Base-by-base conservation (phyloP, 768 basidiomycete species). In the Pisolithus sp. region DNA sequence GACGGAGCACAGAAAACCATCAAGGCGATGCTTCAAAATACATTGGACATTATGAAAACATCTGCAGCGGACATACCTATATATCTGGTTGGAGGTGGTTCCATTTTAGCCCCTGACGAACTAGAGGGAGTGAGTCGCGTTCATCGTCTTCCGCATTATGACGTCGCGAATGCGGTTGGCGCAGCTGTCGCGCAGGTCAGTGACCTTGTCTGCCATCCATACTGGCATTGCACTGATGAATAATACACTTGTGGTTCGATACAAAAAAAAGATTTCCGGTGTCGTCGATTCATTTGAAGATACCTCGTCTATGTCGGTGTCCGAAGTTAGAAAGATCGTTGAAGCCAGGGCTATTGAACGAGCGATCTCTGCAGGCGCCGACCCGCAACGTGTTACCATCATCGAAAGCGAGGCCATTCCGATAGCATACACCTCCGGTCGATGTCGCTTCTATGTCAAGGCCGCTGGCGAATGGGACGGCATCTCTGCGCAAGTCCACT, bases 31-130 rank as follows among this genome's bases (percentile, higher is more conserved):
- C 49, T 75, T 13, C 74, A 85, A 67, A 68, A 68, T 13, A 73
- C 73, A 2, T 64, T 84, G 8, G 83, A 85, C 58, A 65, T 65
- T 23, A 83, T 86, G 82, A 86, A 86, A 71, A 85, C 82, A 4
- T 76, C 74, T 30, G 74, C 76, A 2, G 75, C 76, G 23, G 77
- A 79, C 58, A 71, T 77, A 41, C 76, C 81, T 23, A 72, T 84
- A 10, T 73, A 83, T 26, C 73, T 86, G 2, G 84, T 85, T 36
- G 84, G 84, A 21, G 84, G 84, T 15, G 83, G 84, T 5, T 77
- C 80, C 0, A 78, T 85, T 57, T 70, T 86, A 31, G 72, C 77
- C 9, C 82, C 84, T 0, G 64, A 72, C 8, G 47, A 65, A 9
- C 71, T 86, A 0, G 66, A 62, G 30, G 84, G 84, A 8, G 76